Evolutionary conservation across 257 asterid species (phyloP).

Genomic region (Solanum habrochaites): DNA sequence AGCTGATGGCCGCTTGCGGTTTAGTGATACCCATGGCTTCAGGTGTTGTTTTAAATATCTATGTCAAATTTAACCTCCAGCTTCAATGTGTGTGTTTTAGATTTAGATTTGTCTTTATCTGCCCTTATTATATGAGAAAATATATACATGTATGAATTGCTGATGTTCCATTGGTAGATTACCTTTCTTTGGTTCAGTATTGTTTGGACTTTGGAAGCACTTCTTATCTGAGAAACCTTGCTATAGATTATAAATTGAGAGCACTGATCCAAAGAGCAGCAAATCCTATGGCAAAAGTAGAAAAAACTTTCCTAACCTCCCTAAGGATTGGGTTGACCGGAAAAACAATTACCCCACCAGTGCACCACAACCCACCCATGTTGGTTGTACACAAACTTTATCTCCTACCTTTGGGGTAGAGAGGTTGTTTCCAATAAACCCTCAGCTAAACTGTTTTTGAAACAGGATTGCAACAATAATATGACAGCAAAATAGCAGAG

Average conservation of each 20-base stretch:
- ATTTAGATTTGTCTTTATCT: not conserved
- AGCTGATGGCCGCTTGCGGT: constrained; percentile 55
- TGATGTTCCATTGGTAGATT: not conserved
- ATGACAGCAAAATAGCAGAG: not conserved
- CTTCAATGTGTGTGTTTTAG: not conserved
- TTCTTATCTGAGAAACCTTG: not conserved
- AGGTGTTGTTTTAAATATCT: constrained; percentile 30
- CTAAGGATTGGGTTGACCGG: not conserved
- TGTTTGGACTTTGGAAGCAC: not conserved
- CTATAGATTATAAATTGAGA: not conserved
- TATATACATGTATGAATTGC: not conserved
- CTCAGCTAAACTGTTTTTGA: not conserved
- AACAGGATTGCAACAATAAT: not conserved
- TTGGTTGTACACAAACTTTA: not conserved
- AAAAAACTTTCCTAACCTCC: not conserved
- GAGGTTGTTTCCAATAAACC: not conserved
- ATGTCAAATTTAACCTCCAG: not conserved
- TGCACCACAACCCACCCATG: no score
- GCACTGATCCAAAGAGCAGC: not conserved
- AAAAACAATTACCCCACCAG: not conserved
- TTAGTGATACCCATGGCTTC: constrained; percentile 59
- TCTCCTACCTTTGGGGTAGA: not conserved
- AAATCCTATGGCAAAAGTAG: not conserved
- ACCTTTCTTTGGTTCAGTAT: not conserved
- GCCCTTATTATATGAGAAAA: not conserved